Evolutionary conservation across 148 eudicot genomes (phyloP).

Genomic region (Fallopia convolvulus): DNA sequence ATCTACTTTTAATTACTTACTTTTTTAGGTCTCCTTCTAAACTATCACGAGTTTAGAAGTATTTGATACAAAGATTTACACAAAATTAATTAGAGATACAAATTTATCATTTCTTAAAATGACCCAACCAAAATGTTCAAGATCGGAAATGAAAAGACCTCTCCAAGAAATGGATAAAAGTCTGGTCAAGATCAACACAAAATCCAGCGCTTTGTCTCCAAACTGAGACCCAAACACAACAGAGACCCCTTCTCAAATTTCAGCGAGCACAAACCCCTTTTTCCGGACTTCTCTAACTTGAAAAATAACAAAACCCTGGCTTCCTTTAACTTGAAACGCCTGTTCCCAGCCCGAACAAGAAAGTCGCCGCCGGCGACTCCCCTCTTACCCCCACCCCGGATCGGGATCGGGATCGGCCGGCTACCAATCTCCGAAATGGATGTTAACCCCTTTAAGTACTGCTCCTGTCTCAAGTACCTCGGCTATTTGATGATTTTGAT

Average conservation of each 20-base stretch:
- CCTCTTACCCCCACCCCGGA: constrained; percentile 20
- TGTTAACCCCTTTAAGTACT: constrained; percentile 60
- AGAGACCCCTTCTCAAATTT: background rate
- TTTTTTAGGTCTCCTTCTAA: too few relatives aligned
- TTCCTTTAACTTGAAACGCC: constrained; percentile 34
- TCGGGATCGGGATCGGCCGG: constrained; percentile 19
- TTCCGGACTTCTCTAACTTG: background rate
- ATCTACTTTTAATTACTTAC: too few relatives aligned
- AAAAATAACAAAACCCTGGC: constrained; percentile 23
- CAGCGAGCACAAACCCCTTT: background rate
- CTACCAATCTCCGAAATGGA: constrained; percentile 25
- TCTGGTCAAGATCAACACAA: constrained; percentile 1
- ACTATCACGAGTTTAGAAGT: too few relatives aligned
- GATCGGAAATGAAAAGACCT: background rate
- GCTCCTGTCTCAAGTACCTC: constrained; percentile 55
- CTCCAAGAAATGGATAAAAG: background rate
- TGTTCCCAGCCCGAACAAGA: constrained; percentile 32
- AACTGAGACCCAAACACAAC: background rate
- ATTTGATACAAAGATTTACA: too few relatives aligned
- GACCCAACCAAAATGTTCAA: background rate
- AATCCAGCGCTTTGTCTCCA: constrained; percentile 5
- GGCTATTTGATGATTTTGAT: constrained; percentile 69
- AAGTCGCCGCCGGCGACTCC: constrained; percentile 17
- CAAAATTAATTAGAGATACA: background rate
- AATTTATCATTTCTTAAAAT: background rate